Base-by-base conservation (phyloP, 768 basidiomycete genomes). In the Rubroboletus pulcherrimus region DNA sequence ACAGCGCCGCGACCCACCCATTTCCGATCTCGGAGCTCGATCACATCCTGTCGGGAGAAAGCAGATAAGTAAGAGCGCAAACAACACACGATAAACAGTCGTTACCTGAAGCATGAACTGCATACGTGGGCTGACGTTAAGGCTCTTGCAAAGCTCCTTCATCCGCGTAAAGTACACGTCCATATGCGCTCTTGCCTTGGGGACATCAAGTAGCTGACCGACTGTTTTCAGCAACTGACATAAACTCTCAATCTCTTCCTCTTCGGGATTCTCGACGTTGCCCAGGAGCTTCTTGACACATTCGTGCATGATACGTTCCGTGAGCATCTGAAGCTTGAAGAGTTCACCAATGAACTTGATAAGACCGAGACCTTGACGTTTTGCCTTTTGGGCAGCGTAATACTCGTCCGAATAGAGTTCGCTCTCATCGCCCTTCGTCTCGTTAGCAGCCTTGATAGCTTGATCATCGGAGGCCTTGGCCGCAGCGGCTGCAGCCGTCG, bases 291-390 rank as follows among this genome's bases (percentile, higher is more conserved):
- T 94, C 82, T 93, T 93, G 69, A 98, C 86, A 78, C 96, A 99
- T 73, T 93, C 91, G 77, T 94, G 91, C 91, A 98, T 99, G 76
- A 98, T 96, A 63, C 93, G 87, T 76, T 94, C 93, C 46, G 93
- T 94, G 52, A 98, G 78, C 93, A 98, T 97, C 75, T 92, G 90
- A n/a, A 99, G 78, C 77, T 98, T 98, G 87, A 93, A 99, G 52
- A 98, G 78, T 75, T 99, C 96, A 60, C 96, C 95, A 60, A 98
- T 98, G 76, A 99, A 95, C 73, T 91, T 92, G 77, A 98, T 93
- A 63, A 99, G 82, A 78, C 96, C 93, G 12, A 98, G 86, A 71
- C 96, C 95, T 59, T 92, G 91, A 57, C 95, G 91, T 77, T 98
- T 98, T 40, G 94, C 96, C 78, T 96, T 97, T 73, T 95, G 89